A percentile compares a stretch with the other conserved stretches of the same genome.
phyloP scores from a whole-genome alignment of 2,329 filamentous ascomycete species.

The Fusarium siculi region DNA sequence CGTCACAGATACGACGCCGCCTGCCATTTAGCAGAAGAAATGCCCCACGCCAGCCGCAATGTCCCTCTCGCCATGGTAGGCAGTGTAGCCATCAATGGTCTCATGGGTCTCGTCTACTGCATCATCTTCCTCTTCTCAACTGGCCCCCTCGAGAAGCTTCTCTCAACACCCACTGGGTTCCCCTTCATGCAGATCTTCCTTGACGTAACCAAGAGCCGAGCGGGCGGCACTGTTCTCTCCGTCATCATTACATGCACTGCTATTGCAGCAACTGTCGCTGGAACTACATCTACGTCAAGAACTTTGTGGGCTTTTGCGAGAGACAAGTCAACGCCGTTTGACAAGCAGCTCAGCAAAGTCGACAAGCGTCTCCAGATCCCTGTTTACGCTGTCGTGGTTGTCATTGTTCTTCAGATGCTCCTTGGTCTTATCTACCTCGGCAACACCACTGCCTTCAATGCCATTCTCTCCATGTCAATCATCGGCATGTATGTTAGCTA shows the following conservation, averaged over 20 bases:
- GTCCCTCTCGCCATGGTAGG: constrained; percentile 50
- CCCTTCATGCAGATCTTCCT: constrained; percentile 56
- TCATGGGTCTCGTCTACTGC: constrained; percentile 56
- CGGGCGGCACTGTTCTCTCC: constrained; percentile 45
- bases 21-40: constrained; percentile 49
- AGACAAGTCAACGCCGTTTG: constrained; percentile 51
- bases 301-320: constrained; percentile 54
- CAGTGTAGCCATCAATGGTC: constrained; percentile 53
- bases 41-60: constrained; percentile 48
- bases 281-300: constrained; percentile 50
- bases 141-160: constrained; percentile 50
- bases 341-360: constrained; percentile 51
- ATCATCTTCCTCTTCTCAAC: constrained; percentile 57
- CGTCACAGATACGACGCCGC: constrained; percentile 48
- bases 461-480: constrained; percentile 54
- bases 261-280: constrained; percentile 46
- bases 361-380: constrained; percentile 48
- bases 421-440: constrained; percentile 55
- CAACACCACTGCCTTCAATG: constrained; percentile 55
- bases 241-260: constrained; percentile 44
- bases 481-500: constrained; percentile 58
- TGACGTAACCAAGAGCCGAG: constrained; percentile 42
- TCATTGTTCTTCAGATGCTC: constrained; percentile 43
- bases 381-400: constrained; percentile 41
- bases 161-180: constrained; percentile 54